A percentile compares a stretch with the other conserved stretches of the same genome.
Evolutionary conservation across 495 filamentous ascomycete genomes (phyloP).

Genomic region (Penicillium malachiteum): DNA sequence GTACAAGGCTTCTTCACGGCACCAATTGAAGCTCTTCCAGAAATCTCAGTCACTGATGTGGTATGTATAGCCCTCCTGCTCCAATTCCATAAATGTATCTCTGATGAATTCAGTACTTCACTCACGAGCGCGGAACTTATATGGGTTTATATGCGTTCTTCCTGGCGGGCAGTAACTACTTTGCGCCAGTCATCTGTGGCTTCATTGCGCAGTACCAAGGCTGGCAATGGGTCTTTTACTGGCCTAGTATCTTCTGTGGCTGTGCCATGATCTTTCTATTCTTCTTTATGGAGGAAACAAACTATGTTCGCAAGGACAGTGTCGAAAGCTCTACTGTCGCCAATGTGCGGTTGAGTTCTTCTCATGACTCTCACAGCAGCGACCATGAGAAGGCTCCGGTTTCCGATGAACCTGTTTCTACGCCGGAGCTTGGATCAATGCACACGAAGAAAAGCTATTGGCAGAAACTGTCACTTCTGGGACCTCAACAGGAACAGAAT

Average conservation of each 20-base stretch:
- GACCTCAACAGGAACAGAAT: conserved; percentile 45
- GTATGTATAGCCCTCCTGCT: conserved; percentile 25
- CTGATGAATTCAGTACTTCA: conserved; percentile 50
- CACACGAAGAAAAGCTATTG: conserved; percentile 46
- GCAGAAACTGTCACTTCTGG: conserved; percentile 54
- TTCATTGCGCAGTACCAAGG: conserved; percentile 66
- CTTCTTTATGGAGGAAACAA: conserved; percentile 71
- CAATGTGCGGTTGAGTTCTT: conserved; percentile 9
- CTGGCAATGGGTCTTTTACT: conserved; percentile 65
- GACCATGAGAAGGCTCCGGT: conserved; percentile 23
- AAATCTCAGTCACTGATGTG: conserved; percentile 62
- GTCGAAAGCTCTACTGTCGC: conserved; percentile 7
- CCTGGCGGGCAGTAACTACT: conserved; percentile 62
- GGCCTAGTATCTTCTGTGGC: conserved; percentile 60
- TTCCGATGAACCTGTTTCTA: conserved; percentile 9
- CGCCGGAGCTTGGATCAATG: conserved; percentile 20
- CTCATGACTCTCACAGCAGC: conserved; percentile 11
- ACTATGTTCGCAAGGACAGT: conserved; percentile 46
- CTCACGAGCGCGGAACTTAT: conserved; percentile 63
- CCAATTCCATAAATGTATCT: neutral
- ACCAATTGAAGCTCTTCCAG: conserved; percentile 62
- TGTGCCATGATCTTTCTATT: conserved; percentile 58
- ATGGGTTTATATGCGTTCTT: conserved; percentile 65
- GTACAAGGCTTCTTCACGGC: conserved; percentile 64
- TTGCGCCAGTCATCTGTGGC: conserved; percentile 64